Conservation (phyloP, 805 yeast species). For the Ogataea pilisensis region DNA sequence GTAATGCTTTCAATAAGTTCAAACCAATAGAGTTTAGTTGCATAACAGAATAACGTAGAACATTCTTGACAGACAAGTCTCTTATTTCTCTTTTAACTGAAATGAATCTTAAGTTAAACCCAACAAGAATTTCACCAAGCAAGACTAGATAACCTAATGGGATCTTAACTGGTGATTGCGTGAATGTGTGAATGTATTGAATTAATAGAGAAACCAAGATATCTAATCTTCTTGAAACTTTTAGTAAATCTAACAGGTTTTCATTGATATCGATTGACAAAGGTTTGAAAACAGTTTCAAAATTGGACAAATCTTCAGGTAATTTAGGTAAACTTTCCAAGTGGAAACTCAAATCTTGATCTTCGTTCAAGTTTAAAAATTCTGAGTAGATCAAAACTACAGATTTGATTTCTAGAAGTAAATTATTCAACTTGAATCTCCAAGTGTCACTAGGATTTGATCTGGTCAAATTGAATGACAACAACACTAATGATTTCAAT, state of each 20-base stretch:
- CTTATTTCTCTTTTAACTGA: conserved; percentile 57
- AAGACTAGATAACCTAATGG: conserved; percentile 59
- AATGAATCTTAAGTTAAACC: conserved; percentile 51
- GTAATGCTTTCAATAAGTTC: conserved; percentile 35
- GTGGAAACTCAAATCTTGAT: conserved; percentile 41
- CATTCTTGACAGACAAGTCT: conserved; percentile 43
- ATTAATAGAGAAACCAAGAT: conserved; percentile 42
- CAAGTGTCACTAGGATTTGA: conserved; percentile 43
- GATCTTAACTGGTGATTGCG: conserved; percentile 45
- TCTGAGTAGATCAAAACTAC: conserved; percentile 54
- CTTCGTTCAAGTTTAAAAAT: conserved; percentile 54
- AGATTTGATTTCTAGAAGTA: conserved; percentile 52
- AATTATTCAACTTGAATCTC: conserved; percentile 41
- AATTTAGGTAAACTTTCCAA: conserved; percentile 40
- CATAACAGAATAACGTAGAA: conserved; percentile 40
- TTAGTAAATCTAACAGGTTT: conserved; percentile 43
- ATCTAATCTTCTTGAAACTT: conserved; percentile 48
- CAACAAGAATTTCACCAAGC: conserved; percentile 49
- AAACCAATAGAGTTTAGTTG: conserved; percentile 45
- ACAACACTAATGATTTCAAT: conserved; percentile 47
- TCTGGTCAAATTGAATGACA: conserved; percentile 54
- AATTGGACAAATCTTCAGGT: conserved; percentile 14
- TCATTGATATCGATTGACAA: conserved; percentile 57
- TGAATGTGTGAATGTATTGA: conserved; percentile 45
- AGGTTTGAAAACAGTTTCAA: conserved; percentile 38